These are phyloP conservation scores for Marsdenia floribunda DNA, from an alignment of 257 asterid genomes.

Conservation along the genomic window DNA sequence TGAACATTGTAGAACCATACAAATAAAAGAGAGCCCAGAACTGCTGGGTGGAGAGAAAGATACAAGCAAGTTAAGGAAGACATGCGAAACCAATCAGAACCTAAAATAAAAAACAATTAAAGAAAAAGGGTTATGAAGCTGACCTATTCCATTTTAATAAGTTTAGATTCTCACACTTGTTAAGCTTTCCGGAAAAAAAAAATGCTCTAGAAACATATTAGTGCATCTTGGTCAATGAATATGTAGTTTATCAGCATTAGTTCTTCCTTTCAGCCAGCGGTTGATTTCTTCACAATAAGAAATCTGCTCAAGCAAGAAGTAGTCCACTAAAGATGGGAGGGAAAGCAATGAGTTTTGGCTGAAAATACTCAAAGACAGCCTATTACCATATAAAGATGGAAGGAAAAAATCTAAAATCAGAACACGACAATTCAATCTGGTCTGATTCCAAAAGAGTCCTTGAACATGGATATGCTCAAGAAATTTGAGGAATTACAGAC, in stretches of 20 bases:
- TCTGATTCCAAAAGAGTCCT: background rate
- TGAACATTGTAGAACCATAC: background rate
- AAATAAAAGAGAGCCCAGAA: slow-evolving; percentile 13
- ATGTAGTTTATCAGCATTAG: slow-evolving; percentile 14
- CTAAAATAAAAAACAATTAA: background rate
- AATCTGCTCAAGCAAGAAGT: slow-evolving; percentile 20
- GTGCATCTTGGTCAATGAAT: background rate
- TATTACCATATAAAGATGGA: background rate
- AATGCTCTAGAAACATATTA: background rate
- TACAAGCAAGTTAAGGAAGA: background rate
- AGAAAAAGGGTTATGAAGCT: background rate
- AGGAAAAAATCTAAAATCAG: background rate
- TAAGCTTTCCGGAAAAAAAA: background rate
- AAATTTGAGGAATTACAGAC: background rate
- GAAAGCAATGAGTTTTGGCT: slow-evolving; percentile 1
- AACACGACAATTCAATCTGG: background rate
- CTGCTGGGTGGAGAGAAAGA: background rate
- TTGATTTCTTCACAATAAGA: slow-evolving; percentile 18
- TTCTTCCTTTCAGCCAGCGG: slow-evolving; percentile 5
- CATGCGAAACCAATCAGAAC: background rate
- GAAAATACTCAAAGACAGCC: background rate
- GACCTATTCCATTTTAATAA: too few relatives aligned
- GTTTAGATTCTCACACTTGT: background rate
- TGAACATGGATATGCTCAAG: background rate
- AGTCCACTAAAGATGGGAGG: slow-evolving; percentile 9